phyloP scores from a whole-genome alignment of 768 basidiomycete genomes.

The Mycena filopes region DNA sequence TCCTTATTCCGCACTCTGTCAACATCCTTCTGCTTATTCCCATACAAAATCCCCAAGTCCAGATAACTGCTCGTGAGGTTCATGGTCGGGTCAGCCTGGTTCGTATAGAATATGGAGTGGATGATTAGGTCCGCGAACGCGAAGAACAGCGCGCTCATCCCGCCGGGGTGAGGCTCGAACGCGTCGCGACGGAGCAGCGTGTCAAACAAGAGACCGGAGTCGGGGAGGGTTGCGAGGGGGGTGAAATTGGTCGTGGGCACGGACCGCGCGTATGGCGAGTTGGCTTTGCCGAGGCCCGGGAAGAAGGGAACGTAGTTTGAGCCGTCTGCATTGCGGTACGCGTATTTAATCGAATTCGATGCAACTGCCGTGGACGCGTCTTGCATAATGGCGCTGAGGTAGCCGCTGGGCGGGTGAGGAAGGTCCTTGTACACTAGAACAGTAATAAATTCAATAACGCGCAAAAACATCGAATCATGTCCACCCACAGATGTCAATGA shows the following conservation, averaged over 20 bases:
- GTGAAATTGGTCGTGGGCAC: conserved; percentile 60
- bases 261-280: conserved; percentile 74
- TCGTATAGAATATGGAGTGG: conserved; percentile 76
- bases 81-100: conserved; percentile 55
- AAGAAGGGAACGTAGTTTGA: conserved; percentile 66
- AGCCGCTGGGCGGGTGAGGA: conserved; percentile 75
- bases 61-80: conserved; percentile 81
- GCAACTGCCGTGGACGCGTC: conserved; percentile 24
- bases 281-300: conserved; percentile 68
- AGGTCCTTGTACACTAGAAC: conserved; percentile 79
- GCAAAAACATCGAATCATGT: neutral
- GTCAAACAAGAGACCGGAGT: conserved; percentile 77
- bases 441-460: too few species aligned
- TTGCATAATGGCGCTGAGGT: conserved; percentile 47
- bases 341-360: conserved; percentile 51
- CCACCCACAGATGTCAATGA: conserved; percentile 67
- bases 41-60: conserved; percentile 81
- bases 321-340: conserved; percentile 69
- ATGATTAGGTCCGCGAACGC: conserved; percentile 83
- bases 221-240: conserved; percentile 64
- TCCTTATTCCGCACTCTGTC: conserved; percentile 67
- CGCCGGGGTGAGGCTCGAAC: conserved; percentile 69
- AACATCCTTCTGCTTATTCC: conserved; percentile 59
- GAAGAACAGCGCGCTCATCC: conserved; percentile 80
- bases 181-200: conserved; percentile 64